Conservation (phyloP, 1,284 basidiomycete species). For the Marasmius oreades region DNA sequence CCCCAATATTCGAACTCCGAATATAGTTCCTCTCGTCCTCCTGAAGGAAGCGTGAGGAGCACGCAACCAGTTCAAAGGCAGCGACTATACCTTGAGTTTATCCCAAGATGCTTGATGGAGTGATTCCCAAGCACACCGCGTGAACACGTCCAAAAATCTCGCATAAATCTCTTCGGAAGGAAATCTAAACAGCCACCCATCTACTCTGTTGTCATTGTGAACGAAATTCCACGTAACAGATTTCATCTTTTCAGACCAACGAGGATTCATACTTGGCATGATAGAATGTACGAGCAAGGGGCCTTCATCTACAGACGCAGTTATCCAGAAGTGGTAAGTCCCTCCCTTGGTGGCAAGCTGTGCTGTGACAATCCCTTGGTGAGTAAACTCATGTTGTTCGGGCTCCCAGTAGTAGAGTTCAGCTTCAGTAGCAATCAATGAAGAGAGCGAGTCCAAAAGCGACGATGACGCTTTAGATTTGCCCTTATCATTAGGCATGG, state of each 20-base stretch:
- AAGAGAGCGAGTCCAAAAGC: constrained; percentile 1
- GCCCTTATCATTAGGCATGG: constrained; percentile 3
- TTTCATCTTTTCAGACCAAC: constrained; percentile 55
- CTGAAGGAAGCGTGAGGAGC: constrained; percentile 18
- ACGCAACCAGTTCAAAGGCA: not conserved
- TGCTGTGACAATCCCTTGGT: constrained; percentile 72
- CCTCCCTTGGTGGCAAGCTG: constrained; percentile 54
- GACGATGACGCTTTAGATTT: constrained; percentile 9
- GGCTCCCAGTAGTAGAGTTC: constrained; percentile 75
- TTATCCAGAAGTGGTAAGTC: constrained; percentile 62
- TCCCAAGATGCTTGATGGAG: constrained; percentile 74
- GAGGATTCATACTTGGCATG: constrained; percentile 72
- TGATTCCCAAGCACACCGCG: constrained; percentile 79
- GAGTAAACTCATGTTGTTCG: constrained; percentile 65
- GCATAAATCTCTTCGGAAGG: constrained; percentile 53
- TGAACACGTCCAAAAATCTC: constrained; percentile 67
- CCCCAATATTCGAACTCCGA: constrained; percentile 66
- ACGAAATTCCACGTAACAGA: constrained; percentile 87
- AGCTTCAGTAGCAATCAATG: constrained; percentile 30
- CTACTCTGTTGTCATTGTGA: constrained; percentile 56
- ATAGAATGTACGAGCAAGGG: constrained; percentile 61
- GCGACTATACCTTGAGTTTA: constrained; percentile 72
- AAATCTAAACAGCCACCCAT: constrained; percentile 87
- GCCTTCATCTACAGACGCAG: constrained; percentile 48
- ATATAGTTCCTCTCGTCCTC: constrained; percentile 79